phyloP scores from a whole-genome alignment of 768 basidiomycete species.

The Russula emetica region DNA sequence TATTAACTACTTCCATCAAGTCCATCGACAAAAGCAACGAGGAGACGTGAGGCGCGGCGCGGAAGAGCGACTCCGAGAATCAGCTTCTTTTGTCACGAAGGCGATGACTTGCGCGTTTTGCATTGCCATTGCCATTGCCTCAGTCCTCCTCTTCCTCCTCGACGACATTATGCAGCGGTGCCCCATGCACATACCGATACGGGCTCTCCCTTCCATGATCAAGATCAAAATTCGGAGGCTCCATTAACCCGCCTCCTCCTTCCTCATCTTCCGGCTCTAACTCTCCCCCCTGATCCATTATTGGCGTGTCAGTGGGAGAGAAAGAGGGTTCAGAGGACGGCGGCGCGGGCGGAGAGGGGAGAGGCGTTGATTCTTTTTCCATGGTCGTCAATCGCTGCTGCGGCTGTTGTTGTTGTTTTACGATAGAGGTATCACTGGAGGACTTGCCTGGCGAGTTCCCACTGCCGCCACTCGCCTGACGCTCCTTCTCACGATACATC shows the following conservation, averaged over 20 bases:
- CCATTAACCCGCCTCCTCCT: slow-evolving; percentile 33
- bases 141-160: slow-evolving; percentile 75
- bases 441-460: slow-evolving; percentile 32
- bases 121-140: neutral
- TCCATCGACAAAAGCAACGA: neutral
- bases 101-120: neutral
- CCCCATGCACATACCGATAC: slow-evolving; percentile 74
- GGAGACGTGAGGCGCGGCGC: neutral
- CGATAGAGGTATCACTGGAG: neutral
- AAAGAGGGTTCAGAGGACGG: slow-evolving; percentile 10
- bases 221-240: slow-evolving; percentile 36
- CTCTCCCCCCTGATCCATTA: neutral
- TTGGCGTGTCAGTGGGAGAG: neutral
- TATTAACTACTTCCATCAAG: neutral
- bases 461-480: slow-evolving; percentile 32
- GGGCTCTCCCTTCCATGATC: slow-evolving; percentile 57
- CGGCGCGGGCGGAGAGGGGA: slow-evolving; percentile 23
- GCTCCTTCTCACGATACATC: slow-evolving; percentile 75
- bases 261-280: slow-evolving; percentile 7
- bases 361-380: slow-evolving; percentile 8
- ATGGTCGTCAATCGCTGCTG: slow-evolving; percentile 2
- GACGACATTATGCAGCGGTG: slow-evolving; percentile 79
- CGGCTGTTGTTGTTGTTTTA: neutral
- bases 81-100: neutral
- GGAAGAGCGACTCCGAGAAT: neutral